Evolutionary conservation across 495 filamentous ascomycete species (phyloP).

Genomic region (Aspergillus funiculosus): DNA sequence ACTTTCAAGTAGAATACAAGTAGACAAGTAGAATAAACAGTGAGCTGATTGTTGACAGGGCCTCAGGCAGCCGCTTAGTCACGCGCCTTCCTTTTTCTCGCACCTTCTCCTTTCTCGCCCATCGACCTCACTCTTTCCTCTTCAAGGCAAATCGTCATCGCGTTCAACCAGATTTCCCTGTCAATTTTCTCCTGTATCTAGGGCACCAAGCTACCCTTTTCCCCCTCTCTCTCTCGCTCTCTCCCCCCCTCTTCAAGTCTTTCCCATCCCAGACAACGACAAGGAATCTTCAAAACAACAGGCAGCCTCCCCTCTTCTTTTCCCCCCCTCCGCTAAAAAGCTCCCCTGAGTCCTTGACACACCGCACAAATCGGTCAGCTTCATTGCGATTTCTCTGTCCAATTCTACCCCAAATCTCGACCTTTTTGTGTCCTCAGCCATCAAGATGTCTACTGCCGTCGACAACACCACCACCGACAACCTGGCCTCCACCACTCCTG

Average conservation of each 20-base stretch:
- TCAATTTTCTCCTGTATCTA: slow-evolving; percentile 51
- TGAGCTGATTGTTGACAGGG: slow-evolving; percentile 4
- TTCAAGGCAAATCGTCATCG: slow-evolving; percentile 25
- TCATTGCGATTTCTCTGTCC: slow-evolving; percentile 15
- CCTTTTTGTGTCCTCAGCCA: slow-evolving; percentile 40
- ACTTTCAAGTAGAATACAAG: too few relatives aligned
- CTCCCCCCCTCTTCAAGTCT: slow-evolving; percentile 43
- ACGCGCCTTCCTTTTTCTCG: slow-evolving; percentile 25
- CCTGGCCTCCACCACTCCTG: slow-evolving; percentile 30
- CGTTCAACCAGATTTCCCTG: slow-evolving; percentile 26
- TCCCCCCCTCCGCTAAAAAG: too few relatives aligned
- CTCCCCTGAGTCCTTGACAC: slow-evolving; percentile 40
- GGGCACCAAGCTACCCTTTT: slow-evolving; percentile 87
- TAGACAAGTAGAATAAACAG: neutral
- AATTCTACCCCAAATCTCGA: slow-evolving; percentile 13
- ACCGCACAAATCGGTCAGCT: slow-evolving; percentile 32
- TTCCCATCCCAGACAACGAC: slow-evolving; percentile 35
- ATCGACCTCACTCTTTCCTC: slow-evolving; percentile 25
- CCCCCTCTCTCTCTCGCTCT: slow-evolving; percentile 9
- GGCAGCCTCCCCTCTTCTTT: too few relatives aligned
- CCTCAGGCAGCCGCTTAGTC: slow-evolving; percentile 10
- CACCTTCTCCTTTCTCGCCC: slow-evolving; percentile 28
- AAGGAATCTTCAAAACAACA: slow-evolving; percentile 27
- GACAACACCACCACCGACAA: slow-evolving; percentile 48
- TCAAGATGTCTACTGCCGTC: slow-evolving; percentile 55